These are phyloP conservation scores for Saturnispora bothae DNA, from an alignment of 805 yeast genomes.

Conservation along the genomic window DNA sequence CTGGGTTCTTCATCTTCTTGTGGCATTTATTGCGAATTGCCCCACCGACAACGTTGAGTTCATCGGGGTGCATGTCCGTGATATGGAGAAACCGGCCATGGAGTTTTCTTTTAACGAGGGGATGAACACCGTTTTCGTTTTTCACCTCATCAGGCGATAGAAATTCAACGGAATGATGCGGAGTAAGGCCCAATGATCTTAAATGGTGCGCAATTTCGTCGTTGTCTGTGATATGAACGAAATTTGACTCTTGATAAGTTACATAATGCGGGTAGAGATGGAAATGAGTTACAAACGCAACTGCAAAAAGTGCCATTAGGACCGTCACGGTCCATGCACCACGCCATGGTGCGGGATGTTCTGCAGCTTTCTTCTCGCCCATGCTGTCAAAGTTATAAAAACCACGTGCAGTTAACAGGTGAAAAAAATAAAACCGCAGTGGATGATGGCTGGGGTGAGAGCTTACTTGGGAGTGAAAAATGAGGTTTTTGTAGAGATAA, in stretches of 20 bases:
- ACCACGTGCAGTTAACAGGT: no score
- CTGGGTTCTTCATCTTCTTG: slow-evolving; percentile 26
- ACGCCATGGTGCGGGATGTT: no score
- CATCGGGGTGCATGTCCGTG: slow-evolving; percentile 84
- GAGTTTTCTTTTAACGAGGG: slow-evolving; percentile 20
- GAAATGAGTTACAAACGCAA: not conserved
- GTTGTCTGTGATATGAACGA: slow-evolving; percentile 7
- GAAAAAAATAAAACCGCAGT: no score
- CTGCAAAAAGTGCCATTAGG: not conserved
- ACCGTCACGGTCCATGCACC: no score
- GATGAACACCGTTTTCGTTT: slow-evolving; percentile 5
- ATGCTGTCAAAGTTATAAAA: no score
- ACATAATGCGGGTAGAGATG: not conserved
- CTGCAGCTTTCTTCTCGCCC: no score
- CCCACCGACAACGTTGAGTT: slow-evolving; percentile 44
- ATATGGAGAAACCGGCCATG: slow-evolving; percentile 80
- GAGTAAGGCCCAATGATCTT: slow-evolving; percentile 30
- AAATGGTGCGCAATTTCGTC: slow-evolving; percentile 24
- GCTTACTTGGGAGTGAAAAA: no score
- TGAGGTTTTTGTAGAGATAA: no score
- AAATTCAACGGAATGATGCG: slow-evolving; percentile 28
- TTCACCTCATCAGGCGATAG: slow-evolving; percentile 6
- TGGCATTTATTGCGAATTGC: slow-evolving; percentile 49
- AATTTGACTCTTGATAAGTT: not conserved
- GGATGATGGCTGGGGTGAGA: no score